Conservation (phyloP, 352 stramenopile species). For the Globisporangium echinulatum region DNA sequence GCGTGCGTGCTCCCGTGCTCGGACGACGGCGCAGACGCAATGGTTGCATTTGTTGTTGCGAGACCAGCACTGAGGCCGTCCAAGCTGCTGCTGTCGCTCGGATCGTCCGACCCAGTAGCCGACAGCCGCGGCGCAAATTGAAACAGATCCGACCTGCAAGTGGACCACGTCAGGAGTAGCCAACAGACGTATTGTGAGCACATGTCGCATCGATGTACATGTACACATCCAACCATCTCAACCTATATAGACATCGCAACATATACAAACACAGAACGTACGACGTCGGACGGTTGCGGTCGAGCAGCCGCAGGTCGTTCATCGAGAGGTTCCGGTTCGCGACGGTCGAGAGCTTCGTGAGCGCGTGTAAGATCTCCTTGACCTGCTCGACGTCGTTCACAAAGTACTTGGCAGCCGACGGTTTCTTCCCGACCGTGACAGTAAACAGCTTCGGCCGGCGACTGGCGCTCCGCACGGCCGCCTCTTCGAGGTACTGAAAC, state of each 20-base stretch:
- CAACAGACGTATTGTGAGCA: not conserved
- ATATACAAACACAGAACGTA: conserved; percentile 18
- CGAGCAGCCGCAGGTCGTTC: conserved; percentile 74
- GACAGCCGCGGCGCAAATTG: conserved; percentile 18
- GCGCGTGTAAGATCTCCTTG: conserved; percentile 88
- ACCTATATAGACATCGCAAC: no score
- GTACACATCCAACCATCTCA: not conserved
- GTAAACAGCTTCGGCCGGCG: conserved; percentile 86
- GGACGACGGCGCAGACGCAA: conserved; percentile 19
- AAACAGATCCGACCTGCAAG: conserved; percentile 22
- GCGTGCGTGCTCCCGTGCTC: conserved; percentile 14
- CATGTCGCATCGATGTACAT: not conserved
- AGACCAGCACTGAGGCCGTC: conserved; percentile 29
- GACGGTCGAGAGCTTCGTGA: conserved; percentile 81
- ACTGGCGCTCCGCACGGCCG: conserved; percentile 15
- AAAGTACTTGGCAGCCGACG: conserved; percentile 95
- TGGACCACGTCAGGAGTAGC: not conserved
- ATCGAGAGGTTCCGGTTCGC: conserved; percentile 82
- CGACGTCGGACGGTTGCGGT: conserved; percentile 40
- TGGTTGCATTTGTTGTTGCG: conserved; percentile 6
- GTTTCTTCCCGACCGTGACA: conserved; percentile 98
- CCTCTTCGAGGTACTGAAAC: conserved; percentile 87
- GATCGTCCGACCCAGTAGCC: conserved; percentile 26
- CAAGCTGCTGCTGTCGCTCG: conserved; percentile 36
- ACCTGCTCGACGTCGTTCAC: conserved; percentile 97